Evolutionary conservation across 306 rosid genomes (phyloP), one percentile per base, ranked within the genome.

Genomic region (Sphenostylis stenocarpa): DNA sequence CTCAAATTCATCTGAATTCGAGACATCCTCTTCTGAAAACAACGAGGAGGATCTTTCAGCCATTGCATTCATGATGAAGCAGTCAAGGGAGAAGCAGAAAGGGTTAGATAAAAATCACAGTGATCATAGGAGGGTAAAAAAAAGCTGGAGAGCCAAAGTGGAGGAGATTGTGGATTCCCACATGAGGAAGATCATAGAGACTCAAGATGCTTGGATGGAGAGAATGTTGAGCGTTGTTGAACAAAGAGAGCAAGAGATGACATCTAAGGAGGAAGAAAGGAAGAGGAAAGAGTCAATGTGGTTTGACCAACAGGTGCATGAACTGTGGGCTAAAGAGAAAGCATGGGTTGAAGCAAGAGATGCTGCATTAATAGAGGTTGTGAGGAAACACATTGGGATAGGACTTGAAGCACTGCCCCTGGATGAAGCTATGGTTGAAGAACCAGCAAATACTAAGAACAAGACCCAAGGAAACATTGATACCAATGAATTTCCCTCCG

Each of bases 151-250:
- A 24, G 81, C 76, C 2, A 84, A 91, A 71, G 80, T 91, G 43
- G 90, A 88, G 77, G 90, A 84, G 61, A 81, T 86, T 34, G 83
- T 91, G 49, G 94, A 73, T 47, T 80, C 80, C 31, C 89, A 89
- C 74, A 79, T 89, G 89, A 88, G 82, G 78, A 88, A 85, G 70
- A 81, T 91, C 5, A 81, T 88, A 44, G 88, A 89, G 75, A 84
- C 77, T 5, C 97, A 91, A 73, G 97, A 91, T 51, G 87, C 84
- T 29, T 86, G 91, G 93, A 85, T 88, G 90, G 90, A 90, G 77
- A 89, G 81, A 81, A 83, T 91, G 80, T 43, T 89, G 70, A 83
- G 73, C 57, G 85, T 73, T 26, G 77, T 91, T 56, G 95, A 91
- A 34, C 57, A 77, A 39, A 86, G 88, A 44, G 97, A 86, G 68